Base-by-base conservation (phyloP, 2,329 filamentous ascomycete genomes). In the Fusarium sp. region DNA sequence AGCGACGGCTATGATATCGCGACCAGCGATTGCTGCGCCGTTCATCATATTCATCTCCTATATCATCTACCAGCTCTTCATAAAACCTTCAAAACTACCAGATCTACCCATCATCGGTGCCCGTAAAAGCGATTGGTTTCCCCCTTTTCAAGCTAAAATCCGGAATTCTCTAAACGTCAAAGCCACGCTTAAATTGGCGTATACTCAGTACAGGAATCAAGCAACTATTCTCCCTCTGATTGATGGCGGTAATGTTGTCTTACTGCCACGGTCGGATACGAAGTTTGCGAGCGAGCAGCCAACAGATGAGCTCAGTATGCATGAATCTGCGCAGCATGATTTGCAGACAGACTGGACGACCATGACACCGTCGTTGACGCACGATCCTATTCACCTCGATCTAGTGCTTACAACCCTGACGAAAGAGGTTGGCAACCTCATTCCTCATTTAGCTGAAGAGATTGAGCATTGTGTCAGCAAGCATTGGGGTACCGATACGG, bases 231-330 rank as follows among this genome's bases (percentile, higher is more conserved):
- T 62, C 0, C 59, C 59, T 1, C 8, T 62, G 8, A 34, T 62
- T 2, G 57, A 62, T 2, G 41, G 33, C n/a, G 57, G 47, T 3
- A 62, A 55, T 36, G 7, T 47, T 0, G 11, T 56, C 9, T 56
- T 46, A 2, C 16, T 62, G 16, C 59, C 59, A 1, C 41, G 58
- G 6, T 56, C 59, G 4, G 57, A 62, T 11, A 62, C 47, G 1
- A 62, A 62, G 8, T 62, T 62, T 2, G 59, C 47, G 1, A 62
- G 59, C 11, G 59, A 62, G 36, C 59, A 62, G 8, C 47, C 57
- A 4, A 18, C 20, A 18, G 11, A 62, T 28, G 31, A 34, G 6
- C 59, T 62, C 3, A 62, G 47, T 13, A 42, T 62, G 59, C 59
- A 62, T 7, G 36, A 62, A 9, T 55, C 57, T 2, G 47, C 26